These are phyloP conservation scores for Fusarium sp. DNA, from an alignment of 2,329 filamentous ascomycete species.

Conservation along the genomic window DNA sequence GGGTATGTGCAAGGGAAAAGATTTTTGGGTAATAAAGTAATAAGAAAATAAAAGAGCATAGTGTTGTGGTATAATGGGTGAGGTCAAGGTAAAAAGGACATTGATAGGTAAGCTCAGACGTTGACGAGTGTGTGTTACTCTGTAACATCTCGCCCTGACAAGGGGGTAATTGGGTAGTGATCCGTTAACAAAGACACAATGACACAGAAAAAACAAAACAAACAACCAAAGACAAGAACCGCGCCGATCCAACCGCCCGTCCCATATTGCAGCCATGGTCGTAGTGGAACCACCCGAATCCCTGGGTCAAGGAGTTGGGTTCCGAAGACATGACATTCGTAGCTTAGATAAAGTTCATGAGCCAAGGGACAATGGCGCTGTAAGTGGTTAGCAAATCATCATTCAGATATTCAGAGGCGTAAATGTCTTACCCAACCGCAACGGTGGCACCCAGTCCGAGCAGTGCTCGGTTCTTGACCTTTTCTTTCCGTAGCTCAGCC, in stretches of 20 bases:
- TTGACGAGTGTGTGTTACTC: constrained; percentile 11
- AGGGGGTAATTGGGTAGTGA: constrained; percentile 33
- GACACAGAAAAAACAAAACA: constrained; percentile 22
- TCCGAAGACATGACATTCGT: constrained; percentile 38
- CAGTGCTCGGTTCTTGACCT: constrained; percentile 85
- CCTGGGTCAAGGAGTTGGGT: constrained; percentile 8
- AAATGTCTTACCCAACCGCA: constrained; percentile 82
- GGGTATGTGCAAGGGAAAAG: constrained; percentile 39
- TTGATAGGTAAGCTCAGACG: neutral
- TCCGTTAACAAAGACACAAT: constrained; percentile 30
- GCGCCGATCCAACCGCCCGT: constrained; percentile 43
- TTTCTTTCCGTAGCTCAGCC: constrained; percentile 84
- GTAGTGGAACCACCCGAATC: constrained; percentile 22
- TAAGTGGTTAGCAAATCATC: constrained; percentile 24
- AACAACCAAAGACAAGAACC: constrained; percentile 38
- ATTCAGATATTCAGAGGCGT: neutral
- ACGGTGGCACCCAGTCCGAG: constrained; percentile 88
- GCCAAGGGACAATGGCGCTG: constrained; percentile 62
- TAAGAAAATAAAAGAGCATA: constrained; percentile 22
- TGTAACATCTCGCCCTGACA: constrained; percentile 21
- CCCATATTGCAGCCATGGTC: constrained; percentile 37
- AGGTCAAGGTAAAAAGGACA: constrained; percentile 11
- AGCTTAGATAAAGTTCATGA: constrained; percentile 61
- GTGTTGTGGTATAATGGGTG: constrained; percentile 35
- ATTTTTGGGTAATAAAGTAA: constrained; percentile 20